Base-by-base conservation (phyloP, 1,284 basidiomycete genomes). In the Pascua sp. region DNA sequence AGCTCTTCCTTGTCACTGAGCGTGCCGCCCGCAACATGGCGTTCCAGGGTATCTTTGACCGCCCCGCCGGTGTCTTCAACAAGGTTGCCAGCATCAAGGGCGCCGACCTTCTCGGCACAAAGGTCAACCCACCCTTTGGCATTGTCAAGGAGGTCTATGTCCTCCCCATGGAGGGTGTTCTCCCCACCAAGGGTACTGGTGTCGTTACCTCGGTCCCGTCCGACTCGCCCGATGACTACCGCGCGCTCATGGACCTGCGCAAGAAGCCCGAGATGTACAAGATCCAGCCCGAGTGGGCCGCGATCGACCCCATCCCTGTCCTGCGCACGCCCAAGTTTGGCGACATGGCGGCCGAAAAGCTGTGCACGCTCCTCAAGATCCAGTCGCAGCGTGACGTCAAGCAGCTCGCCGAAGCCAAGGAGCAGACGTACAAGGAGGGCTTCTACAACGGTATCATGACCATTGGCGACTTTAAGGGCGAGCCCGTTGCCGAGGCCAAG, bases 191-290 rank as follows among this genome's bases (percentile, higher is more conserved):
- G 83, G 96, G 96, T 71, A 98, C 95, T 18, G 96, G 96, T 69
- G 94, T 99, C 42, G 96, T 99, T 66, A 97, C 94, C 3, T 98
- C 92, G 50, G 93, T 97, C 11, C 94, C 96, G 0, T 96, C 95
- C 12, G 96, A 99, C 77, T 98, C 96, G 13, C 96, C 96, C 32
- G 96, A 98, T 73, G 96, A 99, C 78, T 98, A 86, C 76, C 86
- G 87, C 64, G 96, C 90, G 8, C 82, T 92, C 55, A 87, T 86
- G 73, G 95, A 98, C 71, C 83, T 99, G 47, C 89, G 89, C 72
- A 98, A 98, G 80, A 99, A 99, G 80, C 85, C 95, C 55, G 92
- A 93, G 61, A 96, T 89, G 80, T 99, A 96, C 85, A 90, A 91
- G 75, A 91, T 99, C 67, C 85, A 97, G 68, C 87, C 93, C 5